Base-by-base conservation (phyloP, 495 filamentous ascomycete species). In the Trichoderma gamsii region DNA sequence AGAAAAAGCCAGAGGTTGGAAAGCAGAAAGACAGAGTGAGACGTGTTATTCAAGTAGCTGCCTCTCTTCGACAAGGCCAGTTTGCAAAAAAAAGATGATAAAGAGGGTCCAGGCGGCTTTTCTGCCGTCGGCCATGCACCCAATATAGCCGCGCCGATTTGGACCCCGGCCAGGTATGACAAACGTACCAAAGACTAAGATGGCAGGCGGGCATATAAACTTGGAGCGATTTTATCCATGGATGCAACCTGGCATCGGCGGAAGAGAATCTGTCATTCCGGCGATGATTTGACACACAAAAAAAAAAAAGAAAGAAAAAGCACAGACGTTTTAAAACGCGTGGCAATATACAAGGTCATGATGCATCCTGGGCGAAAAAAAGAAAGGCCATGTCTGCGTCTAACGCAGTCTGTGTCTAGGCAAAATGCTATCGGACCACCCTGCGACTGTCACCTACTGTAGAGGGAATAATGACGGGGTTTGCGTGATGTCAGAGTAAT, bases 391-490 rank as follows among this genome's bases (percentile, higher is more conserved):
- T 38, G 8, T 38, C 7, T 38, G 18, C 43, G 18, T 46, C 13
- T 15, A 18, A 16, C 43, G 43, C 43, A 3, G 12, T 18, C 12
- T 46, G 12, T 15, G 43, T 18, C 43, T 16, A 16, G 43, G 43
- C 43, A 46, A 23, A 52, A 52, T 61, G 27, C 56, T 32, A 61
- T 61, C 56, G 25, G 56, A 61, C 56, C 56, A 61, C 56, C 56
- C 16, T 9, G 25, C 29, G 23, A 21, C 11, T 32, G 56, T 32
- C 56, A 61, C 56, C 56, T 61, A 32, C 51, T 56, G 51, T 21
- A 56, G 51, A 56, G 51, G 51, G 51, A 56, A 56, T 56, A 23
- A 16, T n/a, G 51, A 25, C n/a, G 1, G 51, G 21, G 18, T 11
- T 56, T 56, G 8, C 1, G 51, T 25, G n/a, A 56, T 56, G 51